Evolutionary conservation across 768 basidiomycete species (phyloP).

Genomic region (Boletus eberwhitei): DNA sequence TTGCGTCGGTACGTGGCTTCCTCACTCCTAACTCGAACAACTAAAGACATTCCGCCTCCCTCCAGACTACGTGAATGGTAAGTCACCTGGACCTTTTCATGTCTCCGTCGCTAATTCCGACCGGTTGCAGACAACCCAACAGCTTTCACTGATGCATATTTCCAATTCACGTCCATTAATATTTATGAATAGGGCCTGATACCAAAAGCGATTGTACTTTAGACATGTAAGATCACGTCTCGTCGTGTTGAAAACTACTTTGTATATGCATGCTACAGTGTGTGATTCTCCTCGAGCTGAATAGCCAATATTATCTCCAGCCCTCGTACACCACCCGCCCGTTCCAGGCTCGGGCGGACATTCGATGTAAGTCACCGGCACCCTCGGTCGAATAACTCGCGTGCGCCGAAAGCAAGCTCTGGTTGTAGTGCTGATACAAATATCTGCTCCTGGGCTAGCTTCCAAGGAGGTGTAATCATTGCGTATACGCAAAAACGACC

Average conservation of each 20-base stretch:
- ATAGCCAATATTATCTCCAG: too few species aligned
- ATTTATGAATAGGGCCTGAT: conserved; percentile 30
- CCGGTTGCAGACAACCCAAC: conserved; percentile 31
- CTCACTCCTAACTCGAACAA: background rate
- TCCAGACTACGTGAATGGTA: conserved; percentile 28
- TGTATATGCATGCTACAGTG: background rate
- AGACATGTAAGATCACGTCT: background rate
- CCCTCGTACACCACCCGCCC: too few species aligned
- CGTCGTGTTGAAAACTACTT: background rate
- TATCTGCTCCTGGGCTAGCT: too few species aligned
- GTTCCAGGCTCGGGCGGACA: too few species aligned
- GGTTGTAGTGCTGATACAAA: too few species aligned
- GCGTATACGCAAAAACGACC: too few species aligned
- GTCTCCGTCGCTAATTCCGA: background rate
- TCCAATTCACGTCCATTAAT: conserved; percentile 37
- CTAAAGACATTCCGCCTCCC: background rate
- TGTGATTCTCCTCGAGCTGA: too few species aligned
- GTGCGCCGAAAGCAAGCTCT: too few species aligned
- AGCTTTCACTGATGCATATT: conserved; percentile 42
- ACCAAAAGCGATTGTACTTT: background rate
- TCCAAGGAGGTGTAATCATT: too few species aligned
- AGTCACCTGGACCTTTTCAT: background rate
- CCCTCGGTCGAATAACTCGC: too few species aligned
- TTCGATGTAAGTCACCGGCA: too few species aligned
- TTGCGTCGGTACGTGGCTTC: conserved; percentile 23